These are phyloP conservation scores for Acacia crassicarpa DNA, from an alignment of 306 rosid species.

Conservation along the genomic window DNA sequence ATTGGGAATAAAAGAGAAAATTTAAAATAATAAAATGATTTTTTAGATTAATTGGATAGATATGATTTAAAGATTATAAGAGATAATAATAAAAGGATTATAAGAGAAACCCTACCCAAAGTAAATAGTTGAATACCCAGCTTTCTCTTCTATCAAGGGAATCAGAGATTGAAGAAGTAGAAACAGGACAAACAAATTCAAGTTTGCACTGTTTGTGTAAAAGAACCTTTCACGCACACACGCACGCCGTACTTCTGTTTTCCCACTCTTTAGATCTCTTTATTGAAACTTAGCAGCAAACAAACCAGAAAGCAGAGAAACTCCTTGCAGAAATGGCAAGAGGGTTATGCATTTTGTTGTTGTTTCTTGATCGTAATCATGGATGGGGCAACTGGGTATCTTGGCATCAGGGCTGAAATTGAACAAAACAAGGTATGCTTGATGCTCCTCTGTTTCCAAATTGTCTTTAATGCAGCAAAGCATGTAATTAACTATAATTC, in stretches of 20 bases:
- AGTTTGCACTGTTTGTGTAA: constrained; percentile 36
- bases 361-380: constrained; percentile 69
- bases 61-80: too few relatives aligned
- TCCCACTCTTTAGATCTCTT: background rate
- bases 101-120: background rate
- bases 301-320: constrained; percentile 16
- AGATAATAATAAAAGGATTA: too few relatives aligned
- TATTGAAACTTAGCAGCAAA: constrained; percentile 8
- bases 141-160: constrained; percentile 78
- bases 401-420: constrained; percentile 83
- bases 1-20: too few relatives aligned
- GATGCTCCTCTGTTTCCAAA: constrained; percentile 8
- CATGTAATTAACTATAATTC: background rate
- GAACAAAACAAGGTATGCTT: constrained; percentile 84
- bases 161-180: constrained; percentile 42
- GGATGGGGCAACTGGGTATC: constrained; percentile 78
- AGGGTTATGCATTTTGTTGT: constrained; percentile 58
- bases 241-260: background rate
- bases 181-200: constrained; percentile 40
- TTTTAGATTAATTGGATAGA: too few relatives aligned
- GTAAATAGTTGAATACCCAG: constrained; percentile 46
- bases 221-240: constrained; percentile 44
- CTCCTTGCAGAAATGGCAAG: constrained; percentile 49
- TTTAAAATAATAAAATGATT: too few relatives aligned
- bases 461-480: background rate